Conservation (phyloP, 2,329 filamentous ascomycete species). For the Botryosphaeria agaves region DNA sequence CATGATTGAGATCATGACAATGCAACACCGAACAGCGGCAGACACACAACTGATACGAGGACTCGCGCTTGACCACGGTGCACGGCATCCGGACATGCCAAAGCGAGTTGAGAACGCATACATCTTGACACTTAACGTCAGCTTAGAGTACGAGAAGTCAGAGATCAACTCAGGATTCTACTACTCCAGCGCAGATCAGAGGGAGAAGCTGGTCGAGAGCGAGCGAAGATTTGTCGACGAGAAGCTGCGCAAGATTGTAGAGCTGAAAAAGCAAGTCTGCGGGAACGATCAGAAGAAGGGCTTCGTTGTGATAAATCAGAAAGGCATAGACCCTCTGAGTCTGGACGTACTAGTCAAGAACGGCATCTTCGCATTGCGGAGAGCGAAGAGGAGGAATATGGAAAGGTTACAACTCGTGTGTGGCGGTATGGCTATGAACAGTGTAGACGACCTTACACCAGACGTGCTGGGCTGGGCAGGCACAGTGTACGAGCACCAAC, state of each 20-base stretch:
- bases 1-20: constrained; percentile 99
- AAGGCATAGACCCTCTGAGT: constrained; percentile 93
- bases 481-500: constrained; percentile 87
- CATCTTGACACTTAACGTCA: constrained; percentile 91
- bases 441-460: constrained; percentile 77
- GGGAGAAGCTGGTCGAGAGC: constrained; percentile 94
- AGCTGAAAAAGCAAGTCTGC: constrained; percentile 95
- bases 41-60: constrained; percentile 94
- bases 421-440: constrained; percentile 85
- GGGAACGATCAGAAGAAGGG: constrained; percentile 84
- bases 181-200: constrained; percentile 91
- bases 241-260: constrained; percentile 93
- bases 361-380: constrained; percentile 80
- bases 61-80: constrained; percentile 84
- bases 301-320: constrained; percentile 98
- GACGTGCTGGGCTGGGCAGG: constrained; percentile 92
- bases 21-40: constrained; percentile 93
- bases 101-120: constrained; percentile 90
- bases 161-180: constrained; percentile 99
- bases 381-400: constrained; percentile 98
- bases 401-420: constrained; percentile 91
- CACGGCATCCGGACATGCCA: constrained; percentile 94
- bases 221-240: constrained; percentile 91
- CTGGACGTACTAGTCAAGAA: constrained; percentile 96
- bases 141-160: constrained; percentile 95